phyloP scores from a whole-genome alignment of 129 eudicot species.

The Flaveria ramosissima region DNA sequence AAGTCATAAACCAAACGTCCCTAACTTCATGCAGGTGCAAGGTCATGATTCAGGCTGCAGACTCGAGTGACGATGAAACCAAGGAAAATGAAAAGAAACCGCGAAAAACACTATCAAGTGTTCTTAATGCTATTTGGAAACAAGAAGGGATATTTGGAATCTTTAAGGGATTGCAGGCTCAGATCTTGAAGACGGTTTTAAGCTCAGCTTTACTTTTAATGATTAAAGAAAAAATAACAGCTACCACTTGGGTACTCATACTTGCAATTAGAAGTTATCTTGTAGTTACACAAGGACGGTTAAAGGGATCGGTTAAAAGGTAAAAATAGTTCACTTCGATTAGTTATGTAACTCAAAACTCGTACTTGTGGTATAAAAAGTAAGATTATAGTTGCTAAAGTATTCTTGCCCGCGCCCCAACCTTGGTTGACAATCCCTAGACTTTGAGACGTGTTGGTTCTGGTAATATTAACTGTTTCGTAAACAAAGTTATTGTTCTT shows the following conservation, averaged over 20 bases:
- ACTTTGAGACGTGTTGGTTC: constrained; percentile 11
- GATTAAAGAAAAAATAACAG: constrained; percentile 64
- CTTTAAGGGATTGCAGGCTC: constrained; percentile 66
- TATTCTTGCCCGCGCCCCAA: too few relatives aligned
- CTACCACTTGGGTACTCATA: constrained; percentile 59
- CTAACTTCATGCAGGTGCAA: constrained; percentile 48
- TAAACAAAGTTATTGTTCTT: not conserved
- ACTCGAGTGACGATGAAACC: constrained; percentile 41
- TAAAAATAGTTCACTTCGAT: constrained; percentile 12
- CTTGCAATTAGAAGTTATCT: constrained; percentile 57
- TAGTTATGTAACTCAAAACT: not conserved
- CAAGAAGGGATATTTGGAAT: constrained; percentile 53
- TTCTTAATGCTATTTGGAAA: constrained; percentile 49
- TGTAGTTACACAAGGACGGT: constrained; percentile 39
- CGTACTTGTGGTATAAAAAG: not conserved
- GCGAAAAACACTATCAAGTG: constrained; percentile 47
- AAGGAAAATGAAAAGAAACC: constrained; percentile 33
- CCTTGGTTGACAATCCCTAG: not conserved
- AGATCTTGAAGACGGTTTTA: constrained; percentile 64
- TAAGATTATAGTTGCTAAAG: too few relatives aligned
- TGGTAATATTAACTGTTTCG: not conserved
- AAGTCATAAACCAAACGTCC: not conserved
- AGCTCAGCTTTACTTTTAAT: constrained; percentile 67
- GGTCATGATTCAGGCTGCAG: constrained; percentile 72
- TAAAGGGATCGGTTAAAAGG: constrained; percentile 40